phyloP scores from a whole-genome alignment of 257 asterid species.

The Forsythia viridissima region DNA sequence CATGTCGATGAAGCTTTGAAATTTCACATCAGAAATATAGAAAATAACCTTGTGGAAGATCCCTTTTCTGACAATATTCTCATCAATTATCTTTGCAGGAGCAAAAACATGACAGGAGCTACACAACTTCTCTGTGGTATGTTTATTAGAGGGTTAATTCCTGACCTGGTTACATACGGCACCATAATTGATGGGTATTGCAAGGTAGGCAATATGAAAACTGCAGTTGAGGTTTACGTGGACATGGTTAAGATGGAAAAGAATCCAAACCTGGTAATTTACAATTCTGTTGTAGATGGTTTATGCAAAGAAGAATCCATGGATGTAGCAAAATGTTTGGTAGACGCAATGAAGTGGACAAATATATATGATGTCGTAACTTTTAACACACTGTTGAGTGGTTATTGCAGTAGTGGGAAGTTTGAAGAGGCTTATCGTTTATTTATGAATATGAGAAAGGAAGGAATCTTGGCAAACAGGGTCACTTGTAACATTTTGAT shows the following conservation, averaged over 20 bases:
- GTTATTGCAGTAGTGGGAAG: conserved; percentile 51
- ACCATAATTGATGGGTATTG: conserved; percentile 65
- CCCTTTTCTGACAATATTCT: conserved; percentile 57
- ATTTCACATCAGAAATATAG: conserved; percentile 42
- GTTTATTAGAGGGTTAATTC: conserved; percentile 73
- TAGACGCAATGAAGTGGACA: conserved; percentile 44
- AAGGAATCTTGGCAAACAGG: conserved; percentile 40
- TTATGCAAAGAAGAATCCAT: conserved; percentile 54
- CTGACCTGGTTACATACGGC: conserved; percentile 66
- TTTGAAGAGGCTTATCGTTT: conserved; percentile 46
- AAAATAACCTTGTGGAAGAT: conserved; percentile 46
- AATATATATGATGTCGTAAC: conserved; percentile 50
- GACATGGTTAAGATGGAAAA: conserved; percentile 51
- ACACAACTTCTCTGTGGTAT: conserved; percentile 62
- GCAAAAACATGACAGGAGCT: conserved; percentile 45
- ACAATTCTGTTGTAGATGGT: conserved; percentile 65
- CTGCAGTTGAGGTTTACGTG: conserved; percentile 44
- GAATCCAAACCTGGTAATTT: conserved; percentile 60
- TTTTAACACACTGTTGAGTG: conserved; percentile 58
- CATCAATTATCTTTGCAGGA: conserved; percentile 56
- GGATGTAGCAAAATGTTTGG: conserved; percentile 39
- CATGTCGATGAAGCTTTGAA: conserved; percentile 50
- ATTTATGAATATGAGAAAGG: conserved; percentile 53
- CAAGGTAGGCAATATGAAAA: conserved; percentile 41
- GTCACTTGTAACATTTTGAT: conserved; percentile 64